Base-by-base conservation (phyloP, 371 early-diverging fungal species). In the Syncephalastrum contaminatum region DNA sequence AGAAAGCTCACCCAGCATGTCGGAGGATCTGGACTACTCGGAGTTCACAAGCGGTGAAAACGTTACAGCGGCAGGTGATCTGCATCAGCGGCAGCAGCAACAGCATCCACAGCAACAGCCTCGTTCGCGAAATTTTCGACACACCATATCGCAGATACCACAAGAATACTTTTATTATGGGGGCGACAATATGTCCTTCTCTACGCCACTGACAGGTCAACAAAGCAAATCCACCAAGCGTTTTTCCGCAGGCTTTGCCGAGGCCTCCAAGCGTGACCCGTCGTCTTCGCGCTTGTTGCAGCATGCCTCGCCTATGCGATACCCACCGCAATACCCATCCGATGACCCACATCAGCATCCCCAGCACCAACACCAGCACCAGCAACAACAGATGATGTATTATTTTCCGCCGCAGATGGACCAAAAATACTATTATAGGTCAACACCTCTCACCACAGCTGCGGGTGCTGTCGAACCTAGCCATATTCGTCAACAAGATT, bases 1-100 rank as follows among this genome's bases (percentile, higher is more conserved):
- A 41, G 60, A 56, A 41, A 53, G 47, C 39, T 65, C 65, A 22
- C 60, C 65, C 7, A 56, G 54, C 15, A 27, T 60, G 14, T 65
- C 65, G 15, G 53, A 30, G 36, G 51, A 60, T 54, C 50, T 57
- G 25, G 65, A 60, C 45, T 46, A 60, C 36, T 44, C 54, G 25
- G 58, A 58, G 8, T 27, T 53, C 12, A 48, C 45, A 4, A 51
- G 53, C 21, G 21, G 53, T 46, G 43, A 48, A 21, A 42, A 21
- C 41, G 53, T 40, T 47, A 45, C 10, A 14, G 14, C 48, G 25
- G 42, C 21, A 48, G 18, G 39, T 7, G 55, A 46, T 55, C 24
- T 41, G 43, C 49, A 52, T 47, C 60, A 21, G 21, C 52, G 19
- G 22, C 48, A 40, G 20, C 46, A 30, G 10, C 36, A 30, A 30